Percentiles rank a stretch among this genome's conserved stretches.
phyloP scores from a whole-genome alignment of 1,139 yeast species.

The Debaryomyces psychrophilus region DNA sequence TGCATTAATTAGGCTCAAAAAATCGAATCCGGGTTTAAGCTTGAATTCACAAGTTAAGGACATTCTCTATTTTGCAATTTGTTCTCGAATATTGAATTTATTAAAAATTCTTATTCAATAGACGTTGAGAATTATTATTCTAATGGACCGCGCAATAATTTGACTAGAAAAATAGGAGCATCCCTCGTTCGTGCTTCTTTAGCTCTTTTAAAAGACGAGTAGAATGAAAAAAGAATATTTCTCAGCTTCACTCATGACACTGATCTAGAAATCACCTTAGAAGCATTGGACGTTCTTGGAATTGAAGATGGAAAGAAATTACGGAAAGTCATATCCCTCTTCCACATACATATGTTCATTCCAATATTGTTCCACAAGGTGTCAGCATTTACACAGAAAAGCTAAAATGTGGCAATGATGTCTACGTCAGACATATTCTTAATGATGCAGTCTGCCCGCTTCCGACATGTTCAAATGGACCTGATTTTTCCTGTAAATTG shows the following conservation, averaged over 20 bases:
- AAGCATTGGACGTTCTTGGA: constrained; percentile 52
- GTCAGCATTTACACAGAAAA: constrained; percentile 55
- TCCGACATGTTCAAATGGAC: constrained; percentile 53
- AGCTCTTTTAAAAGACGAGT: constrained; percentile 31
- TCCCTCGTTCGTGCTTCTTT: constrained; percentile 46
- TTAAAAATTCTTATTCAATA: constrained; percentile 44
- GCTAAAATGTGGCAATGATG: constrained; percentile 39
- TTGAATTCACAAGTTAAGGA: constrained; percentile 44
- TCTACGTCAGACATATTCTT: constrained; percentile 52
- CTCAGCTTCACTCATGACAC: constrained; percentile 60
- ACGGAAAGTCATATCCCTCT: constrained; percentile 34
- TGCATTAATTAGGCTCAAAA: constrained; percentile 34
- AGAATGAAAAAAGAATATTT: constrained; percentile 32
- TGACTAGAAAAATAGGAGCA: constrained; percentile 31
- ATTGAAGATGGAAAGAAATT: constrained; percentile 35
- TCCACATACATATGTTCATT: constrained; percentile 46
- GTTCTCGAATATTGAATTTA: constrained; percentile 54
- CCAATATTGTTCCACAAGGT: constrained; percentile 59
- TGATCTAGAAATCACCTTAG: constrained; percentile 50
- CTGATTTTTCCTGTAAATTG: constrained; percentile 59
- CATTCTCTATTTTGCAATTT: constrained; percentile 53
- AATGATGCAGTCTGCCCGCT: constrained; percentile 63
- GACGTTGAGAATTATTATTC: constrained; percentile 52
- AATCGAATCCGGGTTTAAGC: constrained; percentile 43
- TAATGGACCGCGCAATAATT: constrained; percentile 53